A percentile compares a stretch with the other conserved stretches of the same genome.
These are phyloP conservation scores for Rhizopus delemar DNA, from an alignment of 371 early-diverging fungal genomes.

Conservation along the genomic window DNA sequence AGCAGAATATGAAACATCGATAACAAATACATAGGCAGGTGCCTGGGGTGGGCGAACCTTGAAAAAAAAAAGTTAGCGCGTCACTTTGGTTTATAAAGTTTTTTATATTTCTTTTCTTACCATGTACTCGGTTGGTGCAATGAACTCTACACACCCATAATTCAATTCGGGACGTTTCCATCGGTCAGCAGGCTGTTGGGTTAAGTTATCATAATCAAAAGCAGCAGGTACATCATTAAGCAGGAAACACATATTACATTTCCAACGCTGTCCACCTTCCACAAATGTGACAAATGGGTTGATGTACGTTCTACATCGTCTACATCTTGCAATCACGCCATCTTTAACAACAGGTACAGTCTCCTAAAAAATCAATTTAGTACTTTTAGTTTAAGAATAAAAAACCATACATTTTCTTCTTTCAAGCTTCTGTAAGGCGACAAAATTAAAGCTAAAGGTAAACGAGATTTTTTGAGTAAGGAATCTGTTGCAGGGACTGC, in stretches of 20 bases:
- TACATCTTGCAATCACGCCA: constrained; percentile 87
- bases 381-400: neutral
- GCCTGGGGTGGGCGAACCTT: constrained; percentile 90
- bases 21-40: constrained; percentile 87
- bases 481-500: constrained; percentile 82
- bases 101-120: constrained; percentile 10
- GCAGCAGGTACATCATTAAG: constrained; percentile 88
- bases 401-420: constrained; percentile 50
- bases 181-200: constrained; percentile 80
- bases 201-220: constrained; percentile 87
- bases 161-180: constrained; percentile 87
- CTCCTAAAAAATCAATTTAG: constrained; percentile 34
- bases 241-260: constrained; percentile 93
- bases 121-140: constrained; percentile 76
- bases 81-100: no score
- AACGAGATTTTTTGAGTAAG: constrained; percentile 78
- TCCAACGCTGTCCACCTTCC: constrained; percentile 93
- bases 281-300: constrained; percentile 94
- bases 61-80: neutral
- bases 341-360: constrained; percentile 85
- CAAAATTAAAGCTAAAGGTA: constrained; percentile 87
- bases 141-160: constrained; percentile 88
- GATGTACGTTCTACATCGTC: constrained; percentile 94
- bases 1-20: constrained; percentile 90
- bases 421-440: constrained; percentile 75